A percentile compares a stretch with the other conserved stretches of the same genome.
Evolutionary conservation across 1,139 yeast genomes (phyloP).

Genomic region (Hansenula sp.): DNA sequence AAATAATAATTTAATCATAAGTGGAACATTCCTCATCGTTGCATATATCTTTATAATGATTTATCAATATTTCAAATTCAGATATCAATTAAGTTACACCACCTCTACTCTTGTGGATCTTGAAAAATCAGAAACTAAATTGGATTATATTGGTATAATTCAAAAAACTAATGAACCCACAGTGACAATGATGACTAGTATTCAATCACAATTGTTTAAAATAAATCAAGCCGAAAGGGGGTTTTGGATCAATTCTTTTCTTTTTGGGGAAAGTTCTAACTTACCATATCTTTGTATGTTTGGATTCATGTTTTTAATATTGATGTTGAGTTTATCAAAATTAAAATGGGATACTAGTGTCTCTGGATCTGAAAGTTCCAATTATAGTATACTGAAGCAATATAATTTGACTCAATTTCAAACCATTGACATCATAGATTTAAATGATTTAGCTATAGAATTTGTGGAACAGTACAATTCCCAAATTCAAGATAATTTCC

Average conservation of each 20-base stretch:
- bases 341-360: neutral
- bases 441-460: too few species aligned
- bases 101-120: conserved; percentile 2
- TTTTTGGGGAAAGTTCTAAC: neutral
- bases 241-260: conserved; percentile 1
- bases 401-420: neutral
- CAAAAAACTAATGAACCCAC: conserved; percentile 1
- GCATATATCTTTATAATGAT: conserved; percentile 4
- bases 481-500: neutral
- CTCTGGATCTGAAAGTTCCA: too few species aligned
- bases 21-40: neutral
- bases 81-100: conserved; percentile 4
- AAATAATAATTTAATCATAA: neutral
- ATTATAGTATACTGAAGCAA: neutral
- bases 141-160: conserved; percentile 3
- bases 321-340: neutral
- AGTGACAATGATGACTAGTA: neutral
- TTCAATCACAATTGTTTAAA: neutral
- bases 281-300: neutral
- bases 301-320: neutral
- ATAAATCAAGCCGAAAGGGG: neutral
- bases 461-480: neutral
- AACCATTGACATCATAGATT: neutral
- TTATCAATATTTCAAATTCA: conserved; percentile 8
- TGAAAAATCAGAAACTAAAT: neutral